These are phyloP conservation scores for Toxicodendron radicans DNA, from an alignment of 345 rosid species.

Conservation along the genomic window DNA sequence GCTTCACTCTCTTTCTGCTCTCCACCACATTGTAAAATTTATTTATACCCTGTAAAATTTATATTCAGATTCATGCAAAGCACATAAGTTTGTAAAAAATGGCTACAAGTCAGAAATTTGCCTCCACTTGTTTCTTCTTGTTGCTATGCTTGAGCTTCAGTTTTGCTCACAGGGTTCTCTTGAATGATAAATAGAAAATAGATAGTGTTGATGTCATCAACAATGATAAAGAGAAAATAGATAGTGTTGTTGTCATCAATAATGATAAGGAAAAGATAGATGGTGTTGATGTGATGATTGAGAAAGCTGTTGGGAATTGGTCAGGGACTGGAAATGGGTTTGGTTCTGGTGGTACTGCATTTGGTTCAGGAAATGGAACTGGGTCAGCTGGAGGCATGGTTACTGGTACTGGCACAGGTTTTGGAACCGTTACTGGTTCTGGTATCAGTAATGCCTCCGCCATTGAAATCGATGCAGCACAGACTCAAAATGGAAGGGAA, in stretches of 20 bases:
- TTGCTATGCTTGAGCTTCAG: constrained; percentile 39
- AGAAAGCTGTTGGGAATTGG: constrained; percentile 5
- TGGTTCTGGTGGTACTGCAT: constrained; percentile 10
- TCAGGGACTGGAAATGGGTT: not conserved
- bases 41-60: constrained; percentile 25
- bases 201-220: too few relatives aligned
- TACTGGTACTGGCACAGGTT: not conserved
- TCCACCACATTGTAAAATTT: not conserved
- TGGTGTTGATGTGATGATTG: constrained; percentile 7
- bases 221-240: constrained; percentile 4
- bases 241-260: constrained; percentile 12
- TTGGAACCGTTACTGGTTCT: too few relatives aligned
- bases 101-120: constrained; percentile 33
- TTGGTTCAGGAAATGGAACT: constrained; percentile 26
- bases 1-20: constrained; percentile 8
- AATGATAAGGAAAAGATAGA: not conserved
- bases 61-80: not conserved
- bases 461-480: too few relatives aligned
- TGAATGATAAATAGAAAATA: too few relatives aligned
- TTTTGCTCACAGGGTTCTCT: constrained; percentile 43
- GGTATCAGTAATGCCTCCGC: too few relatives aligned
- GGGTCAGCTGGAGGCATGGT: constrained; percentile 22
- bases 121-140: constrained; percentile 32
- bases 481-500: not conserved
- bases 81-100: constrained; percentile 26